Conservation (phyloP, 768 basidiomycete species). For the Hysterangium stoloniferum region DNA sequence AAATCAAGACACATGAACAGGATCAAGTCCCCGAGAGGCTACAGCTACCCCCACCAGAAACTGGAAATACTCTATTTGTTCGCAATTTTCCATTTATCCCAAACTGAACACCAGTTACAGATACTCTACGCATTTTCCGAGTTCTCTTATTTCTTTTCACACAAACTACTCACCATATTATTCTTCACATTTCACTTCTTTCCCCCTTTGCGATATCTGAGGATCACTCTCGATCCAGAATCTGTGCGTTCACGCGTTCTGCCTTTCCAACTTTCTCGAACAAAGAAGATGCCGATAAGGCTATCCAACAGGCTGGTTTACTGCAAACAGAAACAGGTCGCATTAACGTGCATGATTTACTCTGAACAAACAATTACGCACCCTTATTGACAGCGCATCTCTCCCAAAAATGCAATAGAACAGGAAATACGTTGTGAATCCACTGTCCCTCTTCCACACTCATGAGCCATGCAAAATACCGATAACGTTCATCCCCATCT, state of each 20-base stretch:
- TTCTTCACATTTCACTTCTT: constrained; percentile 74
- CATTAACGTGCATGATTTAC: too few relatives aligned
- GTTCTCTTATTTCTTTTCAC: neutral
- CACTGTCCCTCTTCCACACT: too few relatives aligned
- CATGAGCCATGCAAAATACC: too few relatives aligned
- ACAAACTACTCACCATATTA: neutral
- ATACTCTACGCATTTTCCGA: constrained; percentile 49
- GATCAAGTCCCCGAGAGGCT: constrained; percentile 44
- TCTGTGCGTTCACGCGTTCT: constrained; percentile 84
- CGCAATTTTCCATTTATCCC: constrained; percentile 89
- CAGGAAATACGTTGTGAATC: too few relatives aligned
- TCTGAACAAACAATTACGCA: too few relatives aligned
- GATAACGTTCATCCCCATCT: too few relatives aligned
- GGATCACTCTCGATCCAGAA: constrained; percentile 76
- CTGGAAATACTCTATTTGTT: constrained; percentile 90
- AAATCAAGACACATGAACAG: too few relatives aligned
- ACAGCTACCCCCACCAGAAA: constrained; percentile 74
- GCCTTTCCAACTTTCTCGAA: constrained; percentile 99
- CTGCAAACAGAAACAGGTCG: constrained; percentile 56
- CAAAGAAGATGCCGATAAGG: constrained; percentile 78
- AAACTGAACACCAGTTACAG: constrained; percentile 87
- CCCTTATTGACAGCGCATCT: too few relatives aligned
- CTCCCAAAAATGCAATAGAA: too few relatives aligned
- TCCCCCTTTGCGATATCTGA: constrained; percentile 87
- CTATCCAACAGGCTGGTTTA: constrained; percentile 71